These are phyloP conservation scores for Paraconiothyrium sp. DNA, from an alignment of 2,329 filamentous ascomycete genomes.

Conservation along the genomic window DNA sequence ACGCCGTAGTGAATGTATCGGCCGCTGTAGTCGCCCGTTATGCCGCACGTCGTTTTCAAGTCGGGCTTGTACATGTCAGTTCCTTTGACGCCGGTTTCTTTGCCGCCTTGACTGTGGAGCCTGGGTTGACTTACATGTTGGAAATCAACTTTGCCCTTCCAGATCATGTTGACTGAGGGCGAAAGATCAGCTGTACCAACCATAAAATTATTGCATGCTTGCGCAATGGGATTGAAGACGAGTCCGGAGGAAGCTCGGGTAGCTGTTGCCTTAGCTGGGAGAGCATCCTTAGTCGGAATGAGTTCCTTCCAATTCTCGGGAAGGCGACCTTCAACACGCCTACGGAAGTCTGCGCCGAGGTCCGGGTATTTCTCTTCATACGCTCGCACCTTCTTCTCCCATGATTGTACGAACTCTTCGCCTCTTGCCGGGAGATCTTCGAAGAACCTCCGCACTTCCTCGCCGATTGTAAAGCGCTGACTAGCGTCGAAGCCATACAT, in stretches of 20 bases:
- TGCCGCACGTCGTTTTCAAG: constrained; percentile 53
- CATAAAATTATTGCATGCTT: constrained; percentile 93
- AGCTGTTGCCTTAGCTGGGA: constrained; percentile 59
- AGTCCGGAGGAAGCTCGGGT: constrained; percentile 62
- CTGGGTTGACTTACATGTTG: constrained; percentile 54
- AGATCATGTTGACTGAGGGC: constrained; percentile 64
- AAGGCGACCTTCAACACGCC: constrained; percentile 60
- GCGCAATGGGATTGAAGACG: constrained; percentile 65
- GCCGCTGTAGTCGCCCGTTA: constrained; percentile 64
- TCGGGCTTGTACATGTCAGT: constrained; percentile 37
- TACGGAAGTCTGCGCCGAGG: constrained; percentile 60
- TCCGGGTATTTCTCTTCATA: constrained; percentile 61
- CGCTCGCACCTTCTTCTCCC: constrained; percentile 56
- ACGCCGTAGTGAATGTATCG: constrained; percentile 59
- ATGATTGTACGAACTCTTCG: constrained; percentile 57
- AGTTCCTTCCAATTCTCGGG: constrained; percentile 60
- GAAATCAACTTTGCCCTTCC: constrained; percentile 62
- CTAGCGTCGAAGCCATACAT: constrained; percentile 60
- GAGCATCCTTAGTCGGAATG: constrained; percentile 56
- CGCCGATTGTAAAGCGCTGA: constrained; percentile 56
- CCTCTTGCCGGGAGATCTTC: constrained; percentile 58
- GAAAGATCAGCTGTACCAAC: constrained; percentile 70
- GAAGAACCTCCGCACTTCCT: constrained; percentile 64
- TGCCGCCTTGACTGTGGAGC: background rate
- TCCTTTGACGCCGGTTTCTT: background rate